These are phyloP conservation scores for Xerocomus amazonicus DNA, from an alignment of 1,284 basidiomycete species.

Conservation along the genomic window DNA sequence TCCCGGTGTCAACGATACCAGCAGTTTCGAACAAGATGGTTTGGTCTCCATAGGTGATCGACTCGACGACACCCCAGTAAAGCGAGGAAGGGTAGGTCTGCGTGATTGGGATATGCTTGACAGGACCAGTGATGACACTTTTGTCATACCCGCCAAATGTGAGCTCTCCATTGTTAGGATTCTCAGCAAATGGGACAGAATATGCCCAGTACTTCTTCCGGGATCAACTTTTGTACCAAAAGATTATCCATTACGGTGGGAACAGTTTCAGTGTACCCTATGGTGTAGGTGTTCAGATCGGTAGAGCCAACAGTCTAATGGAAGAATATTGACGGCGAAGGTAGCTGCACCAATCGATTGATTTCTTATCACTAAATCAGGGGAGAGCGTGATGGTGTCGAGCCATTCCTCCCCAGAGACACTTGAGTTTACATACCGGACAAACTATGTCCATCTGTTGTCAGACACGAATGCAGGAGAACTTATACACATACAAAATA, in stretches of 20 bases:
- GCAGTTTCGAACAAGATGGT: neutral
- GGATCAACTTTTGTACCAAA: conserved; percentile 40
- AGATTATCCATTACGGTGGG: conserved; percentile 46
- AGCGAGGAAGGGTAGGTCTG: neutral
- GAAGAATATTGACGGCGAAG: conserved; percentile 38
- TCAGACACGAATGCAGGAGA: neutral
- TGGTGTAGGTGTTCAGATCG: conserved; percentile 44
- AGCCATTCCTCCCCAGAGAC: conserved; percentile 51
- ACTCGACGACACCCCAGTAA: neutral
- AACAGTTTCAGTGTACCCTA: conserved; percentile 22
- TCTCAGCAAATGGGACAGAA: conserved; percentile 38
- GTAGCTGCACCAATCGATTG: conserved; percentile 54
- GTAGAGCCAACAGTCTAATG: conserved; percentile 51
- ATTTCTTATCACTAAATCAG: conserved; percentile 40
- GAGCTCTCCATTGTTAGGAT: conserved; percentile 40
- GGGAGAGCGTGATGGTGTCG: conserved; percentile 45
- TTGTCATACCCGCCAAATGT: conserved; percentile 48
- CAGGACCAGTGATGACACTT: conserved; percentile 39
- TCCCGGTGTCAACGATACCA: neutral
- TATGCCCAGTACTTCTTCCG: conserved; percentile 44
- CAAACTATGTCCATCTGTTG: conserved; percentile 20
- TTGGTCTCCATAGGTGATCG: neutral
- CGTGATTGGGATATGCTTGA: conserved; percentile 50
- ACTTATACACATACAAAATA: conserved; percentile 31
- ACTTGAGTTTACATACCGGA: conserved; percentile 49